A percentile compares a stretch with the other conserved stretches of the same genome.
Conservation (phyloP, 2,329 filamentous ascomycete species). For the Alternaria metachromatica region DNA sequence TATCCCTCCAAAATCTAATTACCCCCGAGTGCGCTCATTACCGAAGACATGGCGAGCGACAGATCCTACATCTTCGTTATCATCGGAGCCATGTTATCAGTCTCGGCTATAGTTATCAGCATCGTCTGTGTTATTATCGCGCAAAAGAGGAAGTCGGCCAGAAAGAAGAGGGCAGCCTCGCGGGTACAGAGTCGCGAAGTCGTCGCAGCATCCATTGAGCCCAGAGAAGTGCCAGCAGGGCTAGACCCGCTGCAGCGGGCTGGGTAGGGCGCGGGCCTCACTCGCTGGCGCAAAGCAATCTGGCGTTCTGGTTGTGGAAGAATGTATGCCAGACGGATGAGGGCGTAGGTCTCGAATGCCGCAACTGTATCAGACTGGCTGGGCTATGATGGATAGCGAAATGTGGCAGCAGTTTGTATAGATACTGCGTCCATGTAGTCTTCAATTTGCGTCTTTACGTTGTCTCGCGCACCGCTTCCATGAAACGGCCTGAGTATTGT, state of each 20-base stretch:
- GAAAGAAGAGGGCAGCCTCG: background rate
- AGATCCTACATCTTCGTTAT: background rate
- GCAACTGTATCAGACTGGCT: background rate
- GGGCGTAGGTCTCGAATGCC: background rate
- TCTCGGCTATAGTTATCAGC: background rate
- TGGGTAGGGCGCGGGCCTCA: background rate
- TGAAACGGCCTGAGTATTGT: background rate
- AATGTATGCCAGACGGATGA: background rate
- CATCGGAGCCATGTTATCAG: background rate
- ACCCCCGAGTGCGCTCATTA: background rate
- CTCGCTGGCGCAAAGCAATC: background rate
- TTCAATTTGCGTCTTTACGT: background rate
- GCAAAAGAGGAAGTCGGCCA: background rate
- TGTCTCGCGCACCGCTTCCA: background rate
- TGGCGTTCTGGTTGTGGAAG: background rate
- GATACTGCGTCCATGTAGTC: background rate
- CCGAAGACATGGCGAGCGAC: conserved; percentile 1
- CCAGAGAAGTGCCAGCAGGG: background rate
- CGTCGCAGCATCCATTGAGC: background rate
- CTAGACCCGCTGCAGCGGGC: background rate
- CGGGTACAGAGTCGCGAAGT: background rate
- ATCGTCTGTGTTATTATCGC: background rate
- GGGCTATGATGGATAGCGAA: background rate
- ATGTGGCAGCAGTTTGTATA: background rate
- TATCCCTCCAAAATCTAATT: background rate